Evolutionary conservation across 2,329 filamentous ascomycete species (phyloP), one percentile per base, ranked within the genome.

Genomic region (Alternaria burnsii): DNA sequence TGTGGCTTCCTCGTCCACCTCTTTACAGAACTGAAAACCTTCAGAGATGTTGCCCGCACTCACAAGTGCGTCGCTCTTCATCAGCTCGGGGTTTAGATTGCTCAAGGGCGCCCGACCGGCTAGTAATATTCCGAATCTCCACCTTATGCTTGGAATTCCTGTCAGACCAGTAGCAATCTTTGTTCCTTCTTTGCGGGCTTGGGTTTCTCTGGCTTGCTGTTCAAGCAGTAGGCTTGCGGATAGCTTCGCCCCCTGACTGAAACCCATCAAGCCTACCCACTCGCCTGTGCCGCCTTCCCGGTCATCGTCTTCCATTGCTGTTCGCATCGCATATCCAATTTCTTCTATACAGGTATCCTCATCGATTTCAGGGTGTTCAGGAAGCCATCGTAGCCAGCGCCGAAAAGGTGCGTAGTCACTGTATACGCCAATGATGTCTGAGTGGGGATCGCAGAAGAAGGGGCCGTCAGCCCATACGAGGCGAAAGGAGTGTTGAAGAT

Each of bases 391-490:
- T 55, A 91, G 80, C 87, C 87, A 88, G 18, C 83, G 78, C 10
- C 82, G 79, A 75, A 91, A 94, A 2, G 91, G 91, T 0, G 85
- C 90, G 61, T 82, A 85, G 61, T 87, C 83, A 44, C 84, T 85
- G 75, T 91, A 94, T 5, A 91, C 88, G 14, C 83, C 77, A 20
- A 87, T 76, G 14, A 93, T 86, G 65, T 86, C 88, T 0, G 87
- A 83, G 41, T 89, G 88, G 1, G 90, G 80, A 3, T 82, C 75
- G 65, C 87, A 89, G 58, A 84, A 81, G 75, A 89, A 91, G 1
- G 91, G 90, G 0, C 83, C 91, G 68, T 93, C 87, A 65, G 86
- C 87, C 79, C 90, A 94, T 71, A 91, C 87, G 65, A 93, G 84
- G 41, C 91, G 88, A 76, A 93, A 92, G 46, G 84, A 78, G 7